Conservation (phyloP, 169 alveolate genomes). For the Plasmodium gallinaceum region DNA sequence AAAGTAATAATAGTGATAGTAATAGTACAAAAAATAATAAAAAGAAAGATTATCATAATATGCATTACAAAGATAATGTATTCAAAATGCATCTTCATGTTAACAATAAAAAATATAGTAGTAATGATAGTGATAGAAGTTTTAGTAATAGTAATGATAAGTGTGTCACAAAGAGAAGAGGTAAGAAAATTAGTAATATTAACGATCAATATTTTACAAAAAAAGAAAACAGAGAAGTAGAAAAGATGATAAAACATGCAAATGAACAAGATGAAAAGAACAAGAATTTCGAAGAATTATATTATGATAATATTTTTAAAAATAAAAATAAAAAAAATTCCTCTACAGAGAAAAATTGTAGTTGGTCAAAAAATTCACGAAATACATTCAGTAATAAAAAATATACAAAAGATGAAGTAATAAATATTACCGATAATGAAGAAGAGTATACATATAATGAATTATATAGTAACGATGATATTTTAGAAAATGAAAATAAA, state of each 20-base stretch:
- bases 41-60: neutral
- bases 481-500: neutral
- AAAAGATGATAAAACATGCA: neutral
- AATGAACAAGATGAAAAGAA: neutral
- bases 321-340: neutral
- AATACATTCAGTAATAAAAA: neutral
- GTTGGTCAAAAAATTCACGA: too few species aligned
- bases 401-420: neutral
- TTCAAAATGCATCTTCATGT: neutral
- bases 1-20: neutral
- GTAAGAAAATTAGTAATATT: neutral
- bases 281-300: slow-evolving; percentile 4
- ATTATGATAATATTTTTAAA: slow-evolving; percentile 33
- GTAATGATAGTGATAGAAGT: neutral
- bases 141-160: neutral
- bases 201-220: neutral
- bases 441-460: neutral
- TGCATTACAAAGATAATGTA: neutral
- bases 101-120: neutral
- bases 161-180: neutral
- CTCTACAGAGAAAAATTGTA: too few species aligned
- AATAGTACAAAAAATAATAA: neutral
- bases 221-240: neutral
- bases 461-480: neutral
- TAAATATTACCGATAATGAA: neutral